Percentiles rank a stretch among this genome's conserved stretches.
phyloP scores from a whole-genome alignment of 768 basidiomycete species.

The Lactifluus piperatus region DNA sequence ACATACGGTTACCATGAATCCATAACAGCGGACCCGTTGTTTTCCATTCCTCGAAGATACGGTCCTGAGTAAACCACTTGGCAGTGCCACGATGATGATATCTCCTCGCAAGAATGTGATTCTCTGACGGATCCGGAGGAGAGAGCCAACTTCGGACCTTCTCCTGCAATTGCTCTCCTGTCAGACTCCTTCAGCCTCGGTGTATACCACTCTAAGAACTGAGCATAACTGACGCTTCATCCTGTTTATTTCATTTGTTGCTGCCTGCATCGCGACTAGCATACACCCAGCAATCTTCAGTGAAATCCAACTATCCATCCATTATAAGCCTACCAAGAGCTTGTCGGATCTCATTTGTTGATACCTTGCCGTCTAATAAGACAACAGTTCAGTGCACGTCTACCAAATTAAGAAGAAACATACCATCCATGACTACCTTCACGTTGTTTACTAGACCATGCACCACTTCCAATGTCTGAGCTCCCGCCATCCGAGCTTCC shows the following conservation, averaged over 20 bases:
- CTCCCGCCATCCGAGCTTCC: neutral
- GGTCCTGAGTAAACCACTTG: neutral
- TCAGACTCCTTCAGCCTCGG: neutral
- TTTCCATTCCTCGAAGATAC: neutral
- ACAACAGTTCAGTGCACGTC: neutral
- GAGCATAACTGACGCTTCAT: neutral
- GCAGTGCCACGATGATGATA: neutral
- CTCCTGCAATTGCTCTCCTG: neutral
- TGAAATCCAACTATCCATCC: neutral
- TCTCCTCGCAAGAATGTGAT: neutral
- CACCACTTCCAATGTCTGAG: neutral
- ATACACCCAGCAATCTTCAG: neutral
- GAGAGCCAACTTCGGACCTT: neutral
- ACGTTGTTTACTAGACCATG: neutral
- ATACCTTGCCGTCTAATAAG: neutral
- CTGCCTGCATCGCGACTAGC: neutral
- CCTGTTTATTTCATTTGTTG: neutral
- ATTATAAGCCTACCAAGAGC: neutral
- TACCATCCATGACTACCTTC: neutral
- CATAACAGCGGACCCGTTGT: neutral
- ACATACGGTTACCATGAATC: neutral
- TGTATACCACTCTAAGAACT: neutral
- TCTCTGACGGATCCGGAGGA: neutral
- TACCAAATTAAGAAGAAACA: neutral
- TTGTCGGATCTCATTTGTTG: neutral